Evolutionary conservation across 176 grass and related monocot genomes (phyloP), one percentile per base, ranked within the genome.

Genomic region (Thalia dealbata): DNA sequence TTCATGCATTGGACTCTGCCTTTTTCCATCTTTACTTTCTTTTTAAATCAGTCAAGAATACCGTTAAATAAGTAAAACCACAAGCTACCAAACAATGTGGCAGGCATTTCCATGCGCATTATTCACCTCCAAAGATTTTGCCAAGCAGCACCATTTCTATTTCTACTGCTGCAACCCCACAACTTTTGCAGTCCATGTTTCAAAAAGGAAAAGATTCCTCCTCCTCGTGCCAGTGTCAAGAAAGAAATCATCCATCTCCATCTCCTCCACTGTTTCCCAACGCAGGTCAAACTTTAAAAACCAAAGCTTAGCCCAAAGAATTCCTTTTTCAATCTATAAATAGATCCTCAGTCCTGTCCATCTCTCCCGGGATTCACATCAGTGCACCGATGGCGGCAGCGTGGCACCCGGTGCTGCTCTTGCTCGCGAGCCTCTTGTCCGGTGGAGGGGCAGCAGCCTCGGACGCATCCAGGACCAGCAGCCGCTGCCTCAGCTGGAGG

Each of bases 401-500:
- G 73, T 81, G 88, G 88, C 55, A 54, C 54, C 0, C 87, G 63
- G 0, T 78, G 7, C 80, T 91, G 16, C 64, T 87, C 14, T 46
- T 78, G 52, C 64, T 86, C 29, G 55, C 76, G n/a, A 73, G 78
- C 8, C 56, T 89, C 76, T 44, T 82, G 65, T 48, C 55, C 23
- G 10, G n/a, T n/a, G n/a, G 46, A 72, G 16, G 12, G 32, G 6
- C 48, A 10, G 32, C 16, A 12, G 68, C 80, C 6, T 69, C 64
- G 54, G 38, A 73, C 28, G 52, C 82, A 58, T 69, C 70, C 51
- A 84, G 83, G 4, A 38, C 32, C 41, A 71, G 77, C 15, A 71
- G 82, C 32, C 60, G 76, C 44, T 96, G 93, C 78, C 82, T 90
- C 24, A 96, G 93, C 84, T 96, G 89, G 93, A 83, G 89, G 69